Base-by-base conservation (phyloP, 768 basidiomycete genomes). In the Rhizopogon salebrosus region DNA sequence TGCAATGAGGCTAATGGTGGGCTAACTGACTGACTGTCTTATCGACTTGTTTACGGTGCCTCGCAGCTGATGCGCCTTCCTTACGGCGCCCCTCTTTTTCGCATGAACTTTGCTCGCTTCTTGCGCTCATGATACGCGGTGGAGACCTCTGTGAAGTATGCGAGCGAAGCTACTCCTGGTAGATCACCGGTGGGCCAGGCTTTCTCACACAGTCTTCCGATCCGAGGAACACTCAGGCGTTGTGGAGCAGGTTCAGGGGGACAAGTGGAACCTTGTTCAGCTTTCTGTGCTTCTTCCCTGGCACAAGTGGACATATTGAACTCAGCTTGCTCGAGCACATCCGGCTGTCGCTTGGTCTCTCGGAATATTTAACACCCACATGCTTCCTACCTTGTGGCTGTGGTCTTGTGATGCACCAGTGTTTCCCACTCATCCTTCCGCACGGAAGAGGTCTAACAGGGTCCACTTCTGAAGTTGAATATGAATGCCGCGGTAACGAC, bases 401-500 rank as follows among this genome's bases (percentile, higher is more conserved):
- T 46, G 31, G 22, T 46, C 45, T 7, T 46, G 45, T 46, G 45
- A 46, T 23, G 22, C 20, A 3, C 14, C 22, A 46, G 23, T 14
- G 31, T 46, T 46, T 46, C 45, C 13, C 45, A 46, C 45, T 29
- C 8, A 4, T 34, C 31, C 31, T 51, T 43, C 48, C 50, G 22
- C 20, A 23, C 29, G 34, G 35, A 6, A 53, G 31, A 20, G 31
- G 31, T 49, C 13, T 13, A 48, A 29, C 45, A 34, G 52, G 35
- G 36, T 24, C 38, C 27, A 18, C 29, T 34, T 46, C 45, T 46
- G n/a, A 34, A 23, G 31, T 26, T 27, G 31, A 55, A 55, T 60
- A 65, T 58, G 58, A 67, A 68, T 36, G 61, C 68, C 68, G 66
- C 66, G 68, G 68, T 60, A 58, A 56, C 58, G 62, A 42, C 64